Evolutionary conservation across 192 early-diverging fungal species (phyloP), one percentile per base, ranked within the genome.

Genomic region (Entomortierella lignicola): DNA sequence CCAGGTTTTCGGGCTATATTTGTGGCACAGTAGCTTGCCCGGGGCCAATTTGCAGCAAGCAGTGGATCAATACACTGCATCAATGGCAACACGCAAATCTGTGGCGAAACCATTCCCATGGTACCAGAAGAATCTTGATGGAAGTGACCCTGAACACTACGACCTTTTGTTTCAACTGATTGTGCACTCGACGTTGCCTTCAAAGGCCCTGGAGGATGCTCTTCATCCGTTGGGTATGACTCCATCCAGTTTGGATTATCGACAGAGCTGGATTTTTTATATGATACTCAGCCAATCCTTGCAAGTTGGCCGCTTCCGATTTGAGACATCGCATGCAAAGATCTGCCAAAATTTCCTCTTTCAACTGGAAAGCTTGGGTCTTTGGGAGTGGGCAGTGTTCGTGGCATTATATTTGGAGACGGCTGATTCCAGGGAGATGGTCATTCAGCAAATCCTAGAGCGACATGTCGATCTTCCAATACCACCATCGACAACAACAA

Each of bases 381-480:
- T 94, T 27, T 96, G 93, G 92, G 77, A 94, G 39, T 97, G 94
- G 95, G 89, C 94, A 3, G 77, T 91, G 41, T 97, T 89, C 85
- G 91, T 95, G 26, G 82, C 87, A 6, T 68, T 94, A 55, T 93
- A 92, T 65, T 68, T 97, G 55, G 81, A 85, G 11, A 63, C 71
- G 2, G 72, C 83, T 32, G 51, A 61, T 0, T 80, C 81, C n/a
- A 81, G 87, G 8, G 85, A 84, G 25, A 41, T 66, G 15, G 74
- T 86, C 0, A 85, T 94, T 29, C 84, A 82, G 5, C 43, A 55
- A 27, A 15, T 72, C n/a, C 50, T 70, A 53, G 61, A 72, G 42
- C 41, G 66, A 17, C 43, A 65, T 52, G 60, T 72, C 4, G 69
- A 65, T 30, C 32, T 64, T n/a, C 60, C 58, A 27, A 41, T n/a